Evolutionary conservation across 2,329 filamentous ascomycete species (phyloP).

Genomic region (Cladobotryum protrusum): DNA sequence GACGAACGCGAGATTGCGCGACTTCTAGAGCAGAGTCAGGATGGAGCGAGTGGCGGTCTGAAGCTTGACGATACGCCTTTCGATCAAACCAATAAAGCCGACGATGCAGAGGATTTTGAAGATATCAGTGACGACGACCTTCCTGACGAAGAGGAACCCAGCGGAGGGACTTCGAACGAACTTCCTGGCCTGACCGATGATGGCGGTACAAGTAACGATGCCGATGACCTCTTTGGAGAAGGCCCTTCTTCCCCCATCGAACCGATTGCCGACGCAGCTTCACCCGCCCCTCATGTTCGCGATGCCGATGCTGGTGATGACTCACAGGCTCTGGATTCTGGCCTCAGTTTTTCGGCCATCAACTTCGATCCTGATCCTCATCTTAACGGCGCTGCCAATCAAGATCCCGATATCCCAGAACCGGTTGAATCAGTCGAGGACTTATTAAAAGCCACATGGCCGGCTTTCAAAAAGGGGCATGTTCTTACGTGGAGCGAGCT

Average conservation of each 20-base stretch:
- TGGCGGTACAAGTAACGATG: conserved; percentile 52
- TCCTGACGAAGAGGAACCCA: conserved; percentile 67
- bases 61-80: conserved; percentile 43
- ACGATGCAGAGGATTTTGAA: conserved; percentile 84
- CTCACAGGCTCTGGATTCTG: conserved; percentile 25
- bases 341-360: conserved; percentile 34
- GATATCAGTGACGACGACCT: conserved; percentile 91
- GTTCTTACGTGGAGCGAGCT: conserved; percentile 76
- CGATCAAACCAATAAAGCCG: conserved; percentile 72
- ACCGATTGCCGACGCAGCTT: conserved; percentile 35
- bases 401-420: conserved; percentile 59
- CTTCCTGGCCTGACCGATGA: conserved; percentile 54
- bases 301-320: conserved; percentile 33
- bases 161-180: conserved; percentile 37
- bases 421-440: conserved; percentile 69
- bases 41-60: conserved; percentile 32
- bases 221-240: conserved; percentile 66
- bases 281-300: conserved; percentile 38
- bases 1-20: conserved; percentile 44
- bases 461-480: conserved; percentile 68
- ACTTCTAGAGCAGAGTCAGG: conserved; percentile 37
- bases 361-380: conserved; percentile 44
- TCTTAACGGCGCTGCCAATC: conserved; percentile 41
- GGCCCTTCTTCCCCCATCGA: conserved; percentile 45
- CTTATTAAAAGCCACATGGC: conserved; percentile 72